Conservation (phyloP, 23 red algal genomes). For the Porphyridium purpureum region DNA sequence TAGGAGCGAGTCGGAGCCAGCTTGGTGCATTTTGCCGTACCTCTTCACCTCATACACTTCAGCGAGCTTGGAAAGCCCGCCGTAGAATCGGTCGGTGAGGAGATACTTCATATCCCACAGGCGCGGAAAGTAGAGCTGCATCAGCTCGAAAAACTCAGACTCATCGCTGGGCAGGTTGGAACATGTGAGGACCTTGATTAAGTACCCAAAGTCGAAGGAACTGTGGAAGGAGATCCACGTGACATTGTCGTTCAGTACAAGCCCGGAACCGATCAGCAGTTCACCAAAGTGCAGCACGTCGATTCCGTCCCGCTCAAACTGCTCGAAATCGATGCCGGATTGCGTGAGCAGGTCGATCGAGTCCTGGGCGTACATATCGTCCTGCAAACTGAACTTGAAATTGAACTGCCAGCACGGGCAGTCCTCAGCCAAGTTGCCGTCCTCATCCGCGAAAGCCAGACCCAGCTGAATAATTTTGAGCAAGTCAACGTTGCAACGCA, state of each 20-base stretch:
- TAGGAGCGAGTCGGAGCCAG: slow-evolving; percentile 60
- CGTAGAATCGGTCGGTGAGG: slow-evolving; percentile 54
- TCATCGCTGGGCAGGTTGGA: slow-evolving; percentile 38
- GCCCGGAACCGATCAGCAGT: slow-evolving; percentile 65
- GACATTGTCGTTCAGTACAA: slow-evolving; percentile 67
- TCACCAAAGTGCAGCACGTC: slow-evolving; percentile 79
- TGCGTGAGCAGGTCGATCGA: slow-evolving; percentile 69
- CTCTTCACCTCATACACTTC: slow-evolving; percentile 51
- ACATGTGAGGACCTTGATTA: slow-evolving; percentile 64
- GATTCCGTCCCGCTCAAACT: slow-evolving; percentile 65
- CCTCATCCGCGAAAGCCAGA: slow-evolving; percentile 34
- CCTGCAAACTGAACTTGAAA: slow-evolving; percentile 48
- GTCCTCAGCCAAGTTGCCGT: slow-evolving; percentile 50
- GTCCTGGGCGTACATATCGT: slow-evolving; percentile 79
- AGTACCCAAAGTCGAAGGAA: slow-evolving; percentile 87
- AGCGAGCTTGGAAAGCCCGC: slow-evolving; percentile 76
- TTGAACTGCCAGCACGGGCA: slow-evolving; percentile 92
- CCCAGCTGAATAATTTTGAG: slow-evolving; percentile 91
- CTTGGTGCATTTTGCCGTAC: slow-evolving; percentile 73
- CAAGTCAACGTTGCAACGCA: slow-evolving; percentile 76
- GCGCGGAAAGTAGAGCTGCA: slow-evolving; percentile 72
- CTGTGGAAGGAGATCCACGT: slow-evolving; percentile 83
- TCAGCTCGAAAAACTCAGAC: slow-evolving; percentile 68
- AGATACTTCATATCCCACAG: slow-evolving; percentile 88
- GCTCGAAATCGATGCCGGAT: slow-evolving; percentile 82